phyloP scores from a whole-genome alignment of 1,284 basidiomycete genomes.

The Hortiboletus rubellus region DNA sequence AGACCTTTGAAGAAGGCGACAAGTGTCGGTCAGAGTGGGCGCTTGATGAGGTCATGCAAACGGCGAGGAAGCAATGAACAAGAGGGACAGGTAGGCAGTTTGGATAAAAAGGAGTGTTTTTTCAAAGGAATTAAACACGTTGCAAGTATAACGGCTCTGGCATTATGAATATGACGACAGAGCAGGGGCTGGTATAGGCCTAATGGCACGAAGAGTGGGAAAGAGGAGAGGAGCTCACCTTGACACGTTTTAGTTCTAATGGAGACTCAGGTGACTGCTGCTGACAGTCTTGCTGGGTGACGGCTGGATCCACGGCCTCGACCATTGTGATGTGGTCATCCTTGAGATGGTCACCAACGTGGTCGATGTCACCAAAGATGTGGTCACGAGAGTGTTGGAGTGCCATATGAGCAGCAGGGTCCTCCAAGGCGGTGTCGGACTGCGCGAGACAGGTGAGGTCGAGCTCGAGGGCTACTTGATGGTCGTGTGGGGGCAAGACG shows the following conservation, averaged over 20 bases:
- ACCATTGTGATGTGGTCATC: constrained; percentile 37
- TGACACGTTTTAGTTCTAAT: constrained; percentile 43
- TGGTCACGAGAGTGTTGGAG: constrained; percentile 37
- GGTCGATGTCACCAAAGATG: constrained; percentile 37
- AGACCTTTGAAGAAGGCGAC: constrained; percentile 62
- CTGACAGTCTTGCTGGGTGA: constrained; percentile 38
- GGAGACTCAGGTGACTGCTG: constrained; percentile 37
- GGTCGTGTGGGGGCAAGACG: constrained; percentile 29
- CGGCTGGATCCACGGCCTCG: constrained; percentile 38
- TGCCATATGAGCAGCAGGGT: constrained; percentile 28
- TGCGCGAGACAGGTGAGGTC: constrained; percentile 34
- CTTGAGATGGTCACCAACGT: constrained; percentile 37
- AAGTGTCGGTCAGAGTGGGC: constrained; percentile 32
- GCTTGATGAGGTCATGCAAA: constrained; percentile 37
- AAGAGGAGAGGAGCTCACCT: constrained; percentile 37
- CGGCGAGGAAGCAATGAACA: constrained; percentile 24
- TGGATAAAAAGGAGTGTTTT: constrained; percentile 19
- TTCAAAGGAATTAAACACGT: constrained; percentile 21
- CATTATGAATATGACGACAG: constrained; percentile 22
- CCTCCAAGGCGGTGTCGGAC: constrained; percentile 29
- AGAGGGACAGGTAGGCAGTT: constrained; percentile 15
- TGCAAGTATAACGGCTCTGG: constrained; percentile 24
- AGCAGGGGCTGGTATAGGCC: constrained; percentile 16
- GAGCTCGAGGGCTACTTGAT: constrained; percentile 30
- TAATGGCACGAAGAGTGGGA: constrained; percentile 19